Evolutionary conservation across 2,329 filamentous ascomycete species (phyloP).

Genomic region (Neonectria sp.): DNA sequence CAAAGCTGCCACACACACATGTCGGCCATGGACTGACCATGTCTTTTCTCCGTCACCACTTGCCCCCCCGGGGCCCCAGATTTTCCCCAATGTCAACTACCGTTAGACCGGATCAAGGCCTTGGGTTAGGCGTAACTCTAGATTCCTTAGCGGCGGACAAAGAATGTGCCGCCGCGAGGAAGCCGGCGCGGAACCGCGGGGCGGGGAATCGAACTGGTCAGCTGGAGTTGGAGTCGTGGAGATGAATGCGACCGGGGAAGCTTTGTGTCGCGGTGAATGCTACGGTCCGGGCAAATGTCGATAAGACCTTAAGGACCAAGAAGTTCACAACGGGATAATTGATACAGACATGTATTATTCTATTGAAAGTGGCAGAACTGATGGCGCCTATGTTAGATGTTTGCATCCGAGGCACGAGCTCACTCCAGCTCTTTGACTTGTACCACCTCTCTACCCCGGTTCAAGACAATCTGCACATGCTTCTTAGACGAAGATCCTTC

Average conservation of each 20-base stretch:
- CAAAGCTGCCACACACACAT: neutral
- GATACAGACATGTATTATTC: neutral
- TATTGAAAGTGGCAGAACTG: neutral
- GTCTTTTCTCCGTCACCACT: conserved; percentile 4
- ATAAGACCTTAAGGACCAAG: neutral
- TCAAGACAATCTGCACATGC: conserved; percentile 29
- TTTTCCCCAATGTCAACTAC: conserved; percentile 20
- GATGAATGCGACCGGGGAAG: neutral
- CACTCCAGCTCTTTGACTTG: conserved; percentile 34
- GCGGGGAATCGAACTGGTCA: neutral
- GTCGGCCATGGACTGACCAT: conserved; percentile 19
- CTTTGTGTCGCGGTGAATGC: too few species aligned
- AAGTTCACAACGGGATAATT: neutral
- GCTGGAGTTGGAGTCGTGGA: conserved; percentile 17
- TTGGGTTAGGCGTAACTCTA: conserved; percentile 3
- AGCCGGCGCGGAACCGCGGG: neutral
- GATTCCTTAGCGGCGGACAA: conserved; percentile 18
- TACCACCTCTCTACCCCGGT: conserved; percentile 28
- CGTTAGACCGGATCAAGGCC: conserved; percentile 20
- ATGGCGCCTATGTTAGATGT: neutral
- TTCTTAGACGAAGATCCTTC: conserved; percentile 22
- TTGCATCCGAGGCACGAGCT: neutral
- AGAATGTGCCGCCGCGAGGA: conserved; percentile 3
- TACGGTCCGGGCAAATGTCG: neutral
- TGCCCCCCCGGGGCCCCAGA: conserved; percentile 27